Percentiles rank a stretch among this genome's conserved stretches.
phyloP scores from a whole-genome alignment of 345 rosid species.

The Eucalyptus erythrocorys region DNA sequence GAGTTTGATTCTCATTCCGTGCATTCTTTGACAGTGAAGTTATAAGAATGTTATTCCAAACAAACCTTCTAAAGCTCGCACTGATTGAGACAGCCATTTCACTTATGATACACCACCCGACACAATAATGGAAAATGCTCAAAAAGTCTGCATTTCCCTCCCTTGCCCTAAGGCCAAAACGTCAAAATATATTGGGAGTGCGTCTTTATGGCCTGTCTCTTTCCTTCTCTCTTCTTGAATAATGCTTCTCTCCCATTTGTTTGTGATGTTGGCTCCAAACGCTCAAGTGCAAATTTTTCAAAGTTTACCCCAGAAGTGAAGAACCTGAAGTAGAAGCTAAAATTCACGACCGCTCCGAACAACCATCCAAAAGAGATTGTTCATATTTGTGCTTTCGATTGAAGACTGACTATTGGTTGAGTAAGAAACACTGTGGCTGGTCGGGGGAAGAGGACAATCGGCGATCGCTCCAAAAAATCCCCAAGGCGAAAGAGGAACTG shows the following conservation, averaged over 20 bases:
- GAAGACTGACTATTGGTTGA: not conserved
- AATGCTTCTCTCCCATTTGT: not conserved
- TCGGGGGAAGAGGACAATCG: not conserved
- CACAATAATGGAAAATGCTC: not conserved
- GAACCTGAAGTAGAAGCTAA: not conserved
- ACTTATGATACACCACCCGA: not conserved
- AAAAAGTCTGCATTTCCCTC: not conserved
- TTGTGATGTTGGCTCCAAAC: not conserved
- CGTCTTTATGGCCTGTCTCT: not conserved
- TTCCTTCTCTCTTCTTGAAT: not conserved
- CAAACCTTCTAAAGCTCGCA: not conserved
- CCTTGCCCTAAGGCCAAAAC: not conserved
- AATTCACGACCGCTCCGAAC: not conserved
- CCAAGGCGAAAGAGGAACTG: not conserved
- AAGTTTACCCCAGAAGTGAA: not conserved
- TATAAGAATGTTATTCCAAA: not conserved
- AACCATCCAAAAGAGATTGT: not conserved
- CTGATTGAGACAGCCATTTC: not conserved
- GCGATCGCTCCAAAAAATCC: not conserved
- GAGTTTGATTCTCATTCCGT: not conserved
- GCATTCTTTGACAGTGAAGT: not conserved
- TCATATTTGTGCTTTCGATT: not conserved
- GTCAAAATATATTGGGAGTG: not conserved
- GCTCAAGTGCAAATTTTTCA: not conserved
- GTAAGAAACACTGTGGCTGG: not conserved